These are phyloP conservation scores for Zygotorulaspora mrakii DNA, from an alignment of 1,139 yeast genomes.

Conservation along the genomic window DNA sequence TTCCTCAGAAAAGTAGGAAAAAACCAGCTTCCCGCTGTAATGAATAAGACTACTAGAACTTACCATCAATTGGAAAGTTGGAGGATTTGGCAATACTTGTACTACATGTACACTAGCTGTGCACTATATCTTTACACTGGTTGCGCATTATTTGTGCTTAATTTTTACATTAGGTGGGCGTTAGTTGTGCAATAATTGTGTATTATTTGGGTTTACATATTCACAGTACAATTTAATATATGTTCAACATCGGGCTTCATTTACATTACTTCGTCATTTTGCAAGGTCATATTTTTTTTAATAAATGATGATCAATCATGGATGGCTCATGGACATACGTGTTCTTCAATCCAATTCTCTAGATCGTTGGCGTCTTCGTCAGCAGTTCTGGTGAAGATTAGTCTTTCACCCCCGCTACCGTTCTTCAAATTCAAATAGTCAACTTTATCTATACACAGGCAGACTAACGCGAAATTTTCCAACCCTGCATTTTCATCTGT, in stretches of 20 bases:
- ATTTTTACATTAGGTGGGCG: too few relatives aligned
- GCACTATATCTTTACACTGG: too few relatives aligned
- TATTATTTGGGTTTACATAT: background rate
- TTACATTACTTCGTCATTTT: constrained; percentile 5
- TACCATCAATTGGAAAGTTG: background rate
- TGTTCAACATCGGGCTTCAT: constrained; percentile 5
- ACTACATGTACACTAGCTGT: too few relatives aligned
- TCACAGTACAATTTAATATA: constrained; percentile 2
- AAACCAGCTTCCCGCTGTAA: too few relatives aligned
- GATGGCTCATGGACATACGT: constrained; percentile 76
- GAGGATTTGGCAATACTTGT: background rate
- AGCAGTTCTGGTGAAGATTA: constrained; percentile 44
- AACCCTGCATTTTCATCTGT: constrained; percentile 64
- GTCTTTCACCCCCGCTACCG: constrained; percentile 42
- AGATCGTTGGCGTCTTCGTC: constrained; percentile 48
- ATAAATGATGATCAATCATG: too few relatives aligned
- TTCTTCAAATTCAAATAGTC: constrained; percentile 57
- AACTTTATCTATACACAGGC: constrained; percentile 67
- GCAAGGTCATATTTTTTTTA: too few relatives aligned
- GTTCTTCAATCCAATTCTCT: constrained; percentile 72
- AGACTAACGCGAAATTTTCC: constrained; percentile 65
- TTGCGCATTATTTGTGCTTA: too few relatives aligned
- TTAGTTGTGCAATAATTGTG: too few relatives aligned
- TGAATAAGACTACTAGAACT: too few relatives aligned
- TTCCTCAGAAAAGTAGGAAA: background rate